These are phyloP conservation scores for Anacardium occidentale DNA, from an alignment of 345 rosid species.

Conservation along the genomic window DNA sequence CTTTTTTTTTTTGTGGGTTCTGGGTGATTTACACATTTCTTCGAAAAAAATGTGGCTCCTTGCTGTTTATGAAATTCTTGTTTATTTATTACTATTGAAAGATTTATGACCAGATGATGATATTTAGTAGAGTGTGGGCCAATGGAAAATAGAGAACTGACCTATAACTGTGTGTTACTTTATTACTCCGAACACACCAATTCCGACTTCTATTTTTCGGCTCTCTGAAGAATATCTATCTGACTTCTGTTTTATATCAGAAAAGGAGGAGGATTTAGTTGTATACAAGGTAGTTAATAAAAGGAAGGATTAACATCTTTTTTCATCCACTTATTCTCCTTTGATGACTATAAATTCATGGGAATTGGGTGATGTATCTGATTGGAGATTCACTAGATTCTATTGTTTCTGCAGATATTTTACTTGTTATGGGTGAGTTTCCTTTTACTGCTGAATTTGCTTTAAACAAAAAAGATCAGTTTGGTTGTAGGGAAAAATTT, in stretches of 20 bases:
- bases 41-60: no score
- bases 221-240: slow-evolving; percentile 1
- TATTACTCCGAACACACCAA: no score
- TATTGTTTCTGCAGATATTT: slow-evolving; percentile 40
- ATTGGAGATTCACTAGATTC: slow-evolving; percentile 39
- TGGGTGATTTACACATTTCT: no score
- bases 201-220: no score
- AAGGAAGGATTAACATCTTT: slow-evolving; percentile 22
- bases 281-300: slow-evolving; percentile 26
- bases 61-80: no score
- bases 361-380: slow-evolving; percentile 36
- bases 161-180: no score
- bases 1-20: no score
- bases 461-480: slow-evolving; percentile 14
- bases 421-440: slow-evolving; percentile 31
- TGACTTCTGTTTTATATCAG: background rate
- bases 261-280: slow-evolving; percentile 13
- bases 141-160: no score
- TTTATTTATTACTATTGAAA: no score
- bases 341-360: slow-evolving; percentile 28
- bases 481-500: slow-evolving; percentile 40
- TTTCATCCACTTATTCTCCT: slow-evolving; percentile 14
- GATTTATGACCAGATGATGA: no score
- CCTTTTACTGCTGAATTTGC: slow-evolving; percentile 15
- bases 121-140: no score